Evolutionary conservation across 2,329 filamentous ascomycete species (phyloP).

Genomic region (Fusarium tricinctum): DNA sequence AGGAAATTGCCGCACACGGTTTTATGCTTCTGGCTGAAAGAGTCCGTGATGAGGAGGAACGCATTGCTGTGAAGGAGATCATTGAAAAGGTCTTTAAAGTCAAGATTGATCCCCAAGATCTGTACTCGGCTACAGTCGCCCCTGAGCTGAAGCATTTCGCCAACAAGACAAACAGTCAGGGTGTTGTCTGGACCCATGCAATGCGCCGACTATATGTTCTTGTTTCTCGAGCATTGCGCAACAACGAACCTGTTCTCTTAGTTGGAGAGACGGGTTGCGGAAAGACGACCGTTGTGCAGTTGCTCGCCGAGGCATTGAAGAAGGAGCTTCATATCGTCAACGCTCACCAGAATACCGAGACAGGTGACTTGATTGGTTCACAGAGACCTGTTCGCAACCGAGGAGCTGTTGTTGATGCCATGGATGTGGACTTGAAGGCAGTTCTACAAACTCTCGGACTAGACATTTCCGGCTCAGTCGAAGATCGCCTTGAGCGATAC

Average conservation of each 20-base stretch:
- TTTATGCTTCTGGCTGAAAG: conserved; percentile 97
- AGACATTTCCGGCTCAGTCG: conserved; percentile 60
- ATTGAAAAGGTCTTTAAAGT: conserved; percentile 94
- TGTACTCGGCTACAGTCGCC: conserved; percentile 77
- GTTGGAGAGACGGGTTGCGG: conserved; percentile 98
- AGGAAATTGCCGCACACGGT: conserved; percentile 90
- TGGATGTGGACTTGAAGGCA: conserved; percentile 72
- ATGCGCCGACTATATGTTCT: conserved; percentile 94
- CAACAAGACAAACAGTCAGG: conserved; percentile 65
- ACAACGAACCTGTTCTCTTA: conserved; percentile 93
- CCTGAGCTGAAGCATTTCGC: conserved; percentile 68
- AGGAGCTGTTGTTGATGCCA: conserved; percentile 74
- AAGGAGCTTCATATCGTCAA: conserved; percentile 91
- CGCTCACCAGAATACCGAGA: conserved; percentile 98
- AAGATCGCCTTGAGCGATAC: conserved; percentile 72
- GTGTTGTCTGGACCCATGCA: conserved; percentile 92
- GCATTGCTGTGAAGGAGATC: conserved; percentile 83
- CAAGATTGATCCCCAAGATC: conserved; percentile 76
- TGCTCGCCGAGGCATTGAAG: conserved; percentile 83
- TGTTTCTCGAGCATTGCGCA: conserved; percentile 85
- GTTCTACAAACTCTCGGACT: conserved; percentile 60
- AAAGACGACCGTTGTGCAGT: conserved; percentile 96
- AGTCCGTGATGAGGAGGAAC: conserved; percentile 91
- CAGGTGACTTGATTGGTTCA: conserved; percentile 95
- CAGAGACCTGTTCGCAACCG: conserved; percentile 93